Evolutionary conservation across 2,329 filamentous ascomycete species (phyloP).

Genomic region (Trichophyton benhamiae): DNA sequence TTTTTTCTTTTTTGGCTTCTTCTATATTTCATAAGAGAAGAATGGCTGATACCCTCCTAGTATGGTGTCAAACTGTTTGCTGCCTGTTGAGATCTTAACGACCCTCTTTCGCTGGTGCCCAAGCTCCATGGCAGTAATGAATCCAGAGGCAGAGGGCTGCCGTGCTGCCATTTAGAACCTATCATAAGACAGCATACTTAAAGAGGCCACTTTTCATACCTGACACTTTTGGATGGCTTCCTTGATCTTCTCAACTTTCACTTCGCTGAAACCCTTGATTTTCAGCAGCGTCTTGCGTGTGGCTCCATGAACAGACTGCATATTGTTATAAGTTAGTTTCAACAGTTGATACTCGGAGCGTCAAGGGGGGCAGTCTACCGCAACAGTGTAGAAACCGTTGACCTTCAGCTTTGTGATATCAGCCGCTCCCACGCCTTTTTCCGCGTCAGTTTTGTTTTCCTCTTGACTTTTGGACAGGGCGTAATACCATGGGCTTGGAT

Average conservation of each 20-base stretch:
- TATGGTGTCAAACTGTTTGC: constrained; percentile 54
- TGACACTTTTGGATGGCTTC: constrained; percentile 52
- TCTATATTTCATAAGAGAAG: not conserved
- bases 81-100: constrained; percentile 55
- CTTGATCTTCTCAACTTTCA: constrained; percentile 60
- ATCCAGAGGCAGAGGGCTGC: constrained; percentile 47
- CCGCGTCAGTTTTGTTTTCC: not conserved
- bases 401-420: constrained; percentile 55
- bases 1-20: not conserved
- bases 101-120: constrained; percentile 51
- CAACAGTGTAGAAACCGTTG: constrained; percentile 51
- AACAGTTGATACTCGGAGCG: not conserved
- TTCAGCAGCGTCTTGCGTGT: constrained; percentile 50
- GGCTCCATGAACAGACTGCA: constrained; percentile 47
- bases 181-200: not conserved
- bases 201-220: constrained; percentile 23
- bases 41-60: constrained; percentile 44
- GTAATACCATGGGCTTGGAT: constrained; percentile 50
- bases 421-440: constrained; percentile 46
- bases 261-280: constrained; percentile 58
- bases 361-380: constrained; percentile 31
- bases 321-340: not conserved
- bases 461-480: not conserved
- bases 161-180: not conserved
- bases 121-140: constrained; percentile 55